Conservation (phyloP, 192 early-diverging fungal genomes). For the Lunasporangiospora selenospora region DNA sequence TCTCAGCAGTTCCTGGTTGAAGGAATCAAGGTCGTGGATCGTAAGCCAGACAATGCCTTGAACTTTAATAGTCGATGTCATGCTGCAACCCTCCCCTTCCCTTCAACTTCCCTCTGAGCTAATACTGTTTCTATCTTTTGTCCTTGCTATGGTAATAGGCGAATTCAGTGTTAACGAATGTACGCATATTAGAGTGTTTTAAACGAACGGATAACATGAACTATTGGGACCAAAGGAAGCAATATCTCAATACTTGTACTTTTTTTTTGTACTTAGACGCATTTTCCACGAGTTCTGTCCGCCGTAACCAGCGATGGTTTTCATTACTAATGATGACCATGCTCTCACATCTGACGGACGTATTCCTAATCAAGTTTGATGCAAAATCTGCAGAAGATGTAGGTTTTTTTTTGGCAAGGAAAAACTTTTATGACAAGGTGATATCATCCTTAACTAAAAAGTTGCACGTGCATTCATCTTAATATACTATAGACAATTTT, state of each 20-base stretch:
- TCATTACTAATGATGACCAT: constrained; percentile 37
- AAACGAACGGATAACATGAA: no score
- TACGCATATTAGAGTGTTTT: no score
- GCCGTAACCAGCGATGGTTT: constrained; percentile 35
- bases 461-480: constrained; percentile 9
- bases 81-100: no score
- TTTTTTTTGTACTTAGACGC: constrained; percentile 8
- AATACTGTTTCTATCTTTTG: neutral
- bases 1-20: constrained; percentile 31
- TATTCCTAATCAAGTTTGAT: constrained; percentile 34
- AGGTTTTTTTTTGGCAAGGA: neutral
- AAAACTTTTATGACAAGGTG: constrained; percentile 14
- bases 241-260: no score
- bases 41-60: no score
- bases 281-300: constrained; percentile 11
- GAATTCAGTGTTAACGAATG: constrained; percentile 38
- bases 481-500: constrained; percentile 28
- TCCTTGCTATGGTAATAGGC: neutral
- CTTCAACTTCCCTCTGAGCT: no score
- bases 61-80: no score
- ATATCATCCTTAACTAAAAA: constrained; percentile 19
- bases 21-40: constrained; percentile 43
- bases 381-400: constrained; percentile 30
- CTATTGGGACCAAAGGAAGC: no score
- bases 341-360: constrained; percentile 33